Base-by-base conservation (phyloP, 73 alveolate genomes). In the Effrenium voratum region DNA sequence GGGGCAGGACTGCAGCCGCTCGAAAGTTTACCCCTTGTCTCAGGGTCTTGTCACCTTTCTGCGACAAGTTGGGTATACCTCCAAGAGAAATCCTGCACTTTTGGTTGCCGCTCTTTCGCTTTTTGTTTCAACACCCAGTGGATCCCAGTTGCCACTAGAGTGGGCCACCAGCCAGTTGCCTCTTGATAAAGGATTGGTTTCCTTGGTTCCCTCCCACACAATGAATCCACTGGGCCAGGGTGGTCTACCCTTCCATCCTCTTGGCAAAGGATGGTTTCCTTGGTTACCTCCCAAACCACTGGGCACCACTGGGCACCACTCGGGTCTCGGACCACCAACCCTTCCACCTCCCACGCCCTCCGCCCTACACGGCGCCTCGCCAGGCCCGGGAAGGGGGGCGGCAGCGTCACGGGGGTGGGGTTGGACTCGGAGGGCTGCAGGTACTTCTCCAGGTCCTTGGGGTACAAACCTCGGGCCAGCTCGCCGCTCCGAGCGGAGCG, bases 311-410 rank as follows among this genome's bases (percentile, higher is more conserved):
- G 16, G n/a, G 8, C 0, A 19, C 8, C 13, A 26, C n/a, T 66
- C 77, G 40, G n/a, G 24, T 22, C 43, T 30, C 77, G n/a, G 19
- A 66, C 8, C 30, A 66, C 49, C 83, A 36, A 46, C 15, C 50
- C n/a, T 36, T 40, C 83, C 0, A 12, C 40, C 59, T 36, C 38
- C 19, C 40, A 3, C 59, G 24, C 49, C 19, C 24, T 6, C 3
- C 49, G 52, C 52, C 5, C 50, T n/a, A 36, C 28, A 6, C 10
- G 50, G 41, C 8, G 95, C 95, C 95, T 88, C 19, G 95, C 95
- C 68, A 88, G 73, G n/a, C 95, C 95, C 12, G 95, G 95, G 73
- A 88, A 88, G 28, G 95, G 95, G 0, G 95, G 95, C 13, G 95
- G 95, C 95, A 88, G 43, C 45, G 95, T 88, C 95, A 88, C 95